Conservation (phyloP, 805 yeast species). For the Starmerella lactis-condensi region DNA sequence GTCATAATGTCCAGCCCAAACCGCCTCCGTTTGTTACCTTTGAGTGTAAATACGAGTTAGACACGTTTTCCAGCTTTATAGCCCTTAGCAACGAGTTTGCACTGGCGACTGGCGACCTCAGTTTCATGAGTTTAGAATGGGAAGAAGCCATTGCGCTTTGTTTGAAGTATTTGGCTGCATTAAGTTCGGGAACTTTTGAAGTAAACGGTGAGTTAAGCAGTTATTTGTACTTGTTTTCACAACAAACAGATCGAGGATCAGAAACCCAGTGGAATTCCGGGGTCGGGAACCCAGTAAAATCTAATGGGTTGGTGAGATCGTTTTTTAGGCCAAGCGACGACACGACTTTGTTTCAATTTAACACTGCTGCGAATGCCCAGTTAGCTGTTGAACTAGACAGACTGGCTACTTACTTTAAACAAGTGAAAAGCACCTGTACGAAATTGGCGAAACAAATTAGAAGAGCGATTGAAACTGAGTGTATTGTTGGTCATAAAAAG, state of each 20-base stretch:
- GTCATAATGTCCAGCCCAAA: slow-evolving; percentile 46
- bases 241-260: slow-evolving; percentile 56
- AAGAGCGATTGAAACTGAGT: slow-evolving; percentile 42
- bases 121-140: slow-evolving; percentile 37
- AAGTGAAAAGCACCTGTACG: slow-evolving; percentile 15
- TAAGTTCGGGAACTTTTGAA: slow-evolving; percentile 27
- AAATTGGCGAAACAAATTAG: slow-evolving; percentile 24
- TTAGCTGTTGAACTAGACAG: slow-evolving; percentile 43
- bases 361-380: slow-evolving; percentile 75
- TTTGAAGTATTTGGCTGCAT: slow-evolving; percentile 18
- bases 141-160: slow-evolving; percentile 38
- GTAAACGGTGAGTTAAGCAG: slow-evolving; percentile 30
- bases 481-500: slow-evolving; percentile 44
- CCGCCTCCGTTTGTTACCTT: slow-evolving; percentile 59
- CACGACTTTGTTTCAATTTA: slow-evolving; percentile 59
- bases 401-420: slow-evolving; percentile 17
- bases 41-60: slow-evolving; percentile 82
- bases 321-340: slow-evolving; percentile 84
- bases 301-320: slow-evolving; percentile 56
- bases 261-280: slow-evolving; percentile 70
- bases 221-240: slow-evolving; percentile 47
- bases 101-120: slow-evolving; percentile 26
- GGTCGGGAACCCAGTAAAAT: slow-evolving; percentile 61
- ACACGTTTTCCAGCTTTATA: slow-evolving; percentile 65
- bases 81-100: slow-evolving; percentile 57